phyloP scores from a whole-genome alignment of 2,329 filamentous ascomycete species.

The Verticillium longisporum region DNA sequence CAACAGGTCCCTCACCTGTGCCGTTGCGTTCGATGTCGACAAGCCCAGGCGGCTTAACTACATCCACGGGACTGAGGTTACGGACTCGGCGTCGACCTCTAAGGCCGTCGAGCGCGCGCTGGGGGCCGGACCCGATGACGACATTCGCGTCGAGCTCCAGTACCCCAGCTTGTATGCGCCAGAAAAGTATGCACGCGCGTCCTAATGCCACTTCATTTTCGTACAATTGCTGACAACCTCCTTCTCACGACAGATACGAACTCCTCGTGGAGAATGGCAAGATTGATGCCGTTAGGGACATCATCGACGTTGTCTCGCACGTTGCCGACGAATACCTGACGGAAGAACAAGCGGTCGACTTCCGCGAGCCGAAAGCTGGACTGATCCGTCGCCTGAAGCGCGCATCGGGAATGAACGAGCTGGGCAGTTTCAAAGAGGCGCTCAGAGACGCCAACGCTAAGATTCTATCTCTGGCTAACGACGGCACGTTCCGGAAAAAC shows the following conservation, averaged over 20 bases:
- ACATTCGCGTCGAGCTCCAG: conserved; percentile 62
- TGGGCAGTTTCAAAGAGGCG: conserved; percentile 63
- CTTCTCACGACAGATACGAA: conserved; percentile 48
- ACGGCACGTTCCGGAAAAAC: conserved; percentile 66
- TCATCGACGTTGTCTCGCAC: conserved; percentile 61
- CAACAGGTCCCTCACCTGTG: conserved; percentile 38
- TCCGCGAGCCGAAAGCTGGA: conserved; percentile 66
- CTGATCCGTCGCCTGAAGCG: conserved; percentile 72
- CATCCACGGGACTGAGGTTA: conserved; percentile 49
- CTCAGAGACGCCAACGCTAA: conserved; percentile 72
- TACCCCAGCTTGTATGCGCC: conserved; percentile 71
- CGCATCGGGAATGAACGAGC: conserved; percentile 58
- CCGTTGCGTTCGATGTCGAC: conserved; percentile 35
- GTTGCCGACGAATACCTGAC: conserved; percentile 74
- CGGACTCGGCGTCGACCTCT: conserved; percentile 6
- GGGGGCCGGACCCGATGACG: conserved; percentile 27
- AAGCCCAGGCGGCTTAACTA: conserved; percentile 30
- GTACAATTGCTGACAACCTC: background rate
- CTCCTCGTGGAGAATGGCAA: conserved; percentile 73
- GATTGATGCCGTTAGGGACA: conserved; percentile 70
- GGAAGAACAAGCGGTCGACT: conserved; percentile 56
- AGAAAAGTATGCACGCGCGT: conserved; percentile 50
- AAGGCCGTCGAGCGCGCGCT: conserved; percentile 8
- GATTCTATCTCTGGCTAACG: conserved; percentile 56
- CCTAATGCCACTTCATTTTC: too few relatives aligned